Percentiles rank a stretch among this genome's conserved stretches.
Evolutionary conservation across 1,284 basidiomycete genomes (phyloP).

Genomic region (Ceratobasidium sp.): DNA sequence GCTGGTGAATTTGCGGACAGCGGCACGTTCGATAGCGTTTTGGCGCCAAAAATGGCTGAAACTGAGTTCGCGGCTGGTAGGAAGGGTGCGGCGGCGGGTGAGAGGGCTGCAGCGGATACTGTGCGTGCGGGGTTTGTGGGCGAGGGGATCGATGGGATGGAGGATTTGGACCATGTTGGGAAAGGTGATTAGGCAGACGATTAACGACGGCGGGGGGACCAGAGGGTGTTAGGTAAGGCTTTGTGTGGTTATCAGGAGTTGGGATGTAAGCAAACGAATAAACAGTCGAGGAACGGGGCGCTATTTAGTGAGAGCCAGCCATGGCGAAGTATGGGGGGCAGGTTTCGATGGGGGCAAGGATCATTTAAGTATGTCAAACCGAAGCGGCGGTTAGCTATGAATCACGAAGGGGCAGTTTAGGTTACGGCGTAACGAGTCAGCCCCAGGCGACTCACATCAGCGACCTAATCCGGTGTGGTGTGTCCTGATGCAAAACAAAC

Average conservation of each 20-base stretch:
- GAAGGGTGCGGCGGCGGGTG: slow-evolving; percentile 8
- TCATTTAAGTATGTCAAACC: slow-evolving; percentile 6
- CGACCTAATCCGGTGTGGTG: slow-evolving; percentile 23
- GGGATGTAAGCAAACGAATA: background rate
- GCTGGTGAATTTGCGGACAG: slow-evolving; percentile 12
- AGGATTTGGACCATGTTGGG: slow-evolving; percentile 32
- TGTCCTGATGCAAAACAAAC: background rate
- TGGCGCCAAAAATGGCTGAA: slow-evolving; percentile 16
- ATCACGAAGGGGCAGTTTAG: slow-evolving; percentile 15
- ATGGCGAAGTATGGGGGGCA: slow-evolving; percentile 4
- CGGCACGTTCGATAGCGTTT: slow-evolving; percentile 33
- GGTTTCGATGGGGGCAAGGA: background rate
- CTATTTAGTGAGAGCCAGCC: slow-evolving; percentile 14
- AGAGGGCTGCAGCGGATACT: slow-evolving; percentile 17
- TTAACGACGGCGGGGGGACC: background rate
- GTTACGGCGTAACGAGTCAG: slow-evolving; percentile 27
- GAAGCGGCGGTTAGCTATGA: slow-evolving; percentile 22
- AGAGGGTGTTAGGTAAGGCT: background rate
- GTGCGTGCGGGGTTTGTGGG: slow-evolving; percentile 19
- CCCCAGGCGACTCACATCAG: slow-evolving; percentile 36
- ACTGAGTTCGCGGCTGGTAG: background rate
- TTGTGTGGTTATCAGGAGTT: background rate
- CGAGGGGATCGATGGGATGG: slow-evolving; percentile 20
- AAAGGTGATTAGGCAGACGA: background rate
- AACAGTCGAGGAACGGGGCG: background rate